Evolutionary conservation across 306 rosid species (phyloP), one percentile per base, ranked within the genome.

Genomic region (Vigna angularis): DNA sequence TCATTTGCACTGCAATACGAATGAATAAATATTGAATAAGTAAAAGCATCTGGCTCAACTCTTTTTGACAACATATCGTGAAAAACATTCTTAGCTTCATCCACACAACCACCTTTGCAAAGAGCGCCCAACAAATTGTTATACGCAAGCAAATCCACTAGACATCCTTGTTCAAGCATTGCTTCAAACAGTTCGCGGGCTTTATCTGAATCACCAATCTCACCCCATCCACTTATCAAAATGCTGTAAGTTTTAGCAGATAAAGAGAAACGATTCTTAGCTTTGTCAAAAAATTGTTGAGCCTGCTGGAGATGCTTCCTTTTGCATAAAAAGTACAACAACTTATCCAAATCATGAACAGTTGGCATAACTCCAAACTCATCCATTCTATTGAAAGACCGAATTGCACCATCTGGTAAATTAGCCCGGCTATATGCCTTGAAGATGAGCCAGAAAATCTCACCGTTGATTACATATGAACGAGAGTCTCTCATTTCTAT

Each of bases 201-300:
- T 61, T 88, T 85, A 14, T 76, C 62, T 0, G 89, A 77, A 18
- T 92, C 93, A 32, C 90, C 89, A 45, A 88, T 38, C 69, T 86
- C 91, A 4, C 91, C 97, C 97, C 97, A 90, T 18, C 98, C 97
- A 62, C 84, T 79, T 17, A 90, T 89, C 91, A 94, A 76, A 85
- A 94, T 89, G 82, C 96, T 92, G 67, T 83, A 88, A 73, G 88
- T 80, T 48, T 90, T 92, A 26, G 84, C 85, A 66, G 80, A 86
- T 61, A 82, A 74, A 66, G 80, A 42, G 78, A 88, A 89, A 49
- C 80, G 84, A 66, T 49, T 74, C 88, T 90, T 90, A 26, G 76
- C 85, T 73, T 88, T 84, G 77, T 92, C 87, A 18, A 92, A 94
- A 87, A 89, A 87, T 13, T 87, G 82, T 12, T 87, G 97, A 55